Conservation (phyloP, 306 rosid genomes). For the Sicyos baderoa region DNA sequence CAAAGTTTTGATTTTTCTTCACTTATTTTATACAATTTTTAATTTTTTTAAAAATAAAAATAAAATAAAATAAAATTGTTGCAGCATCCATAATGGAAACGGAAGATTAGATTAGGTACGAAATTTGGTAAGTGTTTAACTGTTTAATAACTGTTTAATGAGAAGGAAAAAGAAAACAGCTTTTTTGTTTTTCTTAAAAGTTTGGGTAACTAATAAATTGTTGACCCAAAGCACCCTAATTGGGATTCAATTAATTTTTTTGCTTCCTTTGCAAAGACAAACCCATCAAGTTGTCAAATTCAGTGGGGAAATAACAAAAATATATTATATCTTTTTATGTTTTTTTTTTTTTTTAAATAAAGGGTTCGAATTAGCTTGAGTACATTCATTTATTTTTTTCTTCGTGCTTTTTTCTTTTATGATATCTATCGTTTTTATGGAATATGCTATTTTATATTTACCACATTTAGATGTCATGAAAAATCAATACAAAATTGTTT, state of each 20-base stretch:
- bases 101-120: conserved; percentile 4
- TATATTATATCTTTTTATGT: too few relatives aligned
- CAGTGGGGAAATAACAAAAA: neutral
- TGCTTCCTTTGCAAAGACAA: conserved; percentile 12
- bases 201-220: conserved; percentile 17
- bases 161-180: neutral
- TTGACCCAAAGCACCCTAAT: conserved; percentile 9
- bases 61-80: neutral
- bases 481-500: too few relatives aligned
- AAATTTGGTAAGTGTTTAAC: neutral
- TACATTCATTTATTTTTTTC: too few relatives aligned
- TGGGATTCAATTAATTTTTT: too few relatives aligned
- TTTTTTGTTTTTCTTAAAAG: conserved; percentile 4
- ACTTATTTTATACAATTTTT: too few relatives aligned
- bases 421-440: too few relatives aligned
- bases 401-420: too few relatives aligned
- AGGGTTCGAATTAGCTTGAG: conserved; percentile 3
- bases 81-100: neutral
- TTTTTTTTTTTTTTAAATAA: too few relatives aligned
- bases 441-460: too few relatives aligned
- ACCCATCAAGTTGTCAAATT: neutral
- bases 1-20: neutral
- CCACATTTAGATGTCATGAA: too few relatives aligned
- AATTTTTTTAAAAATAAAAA: too few relatives aligned
- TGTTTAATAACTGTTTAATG: neutral